Evolutionary conservation across 2,329 filamentous ascomycete genomes (phyloP).

Genomic region (Cercospora janseana): DNA sequence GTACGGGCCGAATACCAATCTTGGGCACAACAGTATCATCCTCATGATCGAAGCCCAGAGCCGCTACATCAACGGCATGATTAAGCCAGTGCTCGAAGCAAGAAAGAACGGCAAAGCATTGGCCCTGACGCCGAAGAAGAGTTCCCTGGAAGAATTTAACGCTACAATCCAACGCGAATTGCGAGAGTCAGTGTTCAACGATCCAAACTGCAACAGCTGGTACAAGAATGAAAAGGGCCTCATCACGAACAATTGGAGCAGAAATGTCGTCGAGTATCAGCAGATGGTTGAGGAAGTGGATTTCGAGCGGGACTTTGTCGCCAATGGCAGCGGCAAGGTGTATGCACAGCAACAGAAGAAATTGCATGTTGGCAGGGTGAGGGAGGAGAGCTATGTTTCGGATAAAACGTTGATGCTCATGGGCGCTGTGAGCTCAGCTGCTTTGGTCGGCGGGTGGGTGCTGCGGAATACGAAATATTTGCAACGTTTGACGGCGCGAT

Average conservation of each 20-base stretch:
- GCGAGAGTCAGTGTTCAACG: constrained; percentile 50
- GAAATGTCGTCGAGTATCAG: constrained; percentile 58
- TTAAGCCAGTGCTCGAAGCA: constrained; percentile 51
- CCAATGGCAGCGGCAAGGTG: constrained; percentile 35
- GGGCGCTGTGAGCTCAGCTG: constrained; percentile 40
- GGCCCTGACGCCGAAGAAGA: constrained; percentile 46
- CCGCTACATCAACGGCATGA: constrained; percentile 53
- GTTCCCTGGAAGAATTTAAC: constrained; percentile 47
- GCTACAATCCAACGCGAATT: constrained; percentile 47
- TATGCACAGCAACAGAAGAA: constrained; percentile 38
- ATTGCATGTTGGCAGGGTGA: constrained; percentile 44
- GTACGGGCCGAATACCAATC: constrained; percentile 58
- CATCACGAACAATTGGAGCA: constrained; percentile 58
- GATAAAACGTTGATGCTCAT: constrained; percentile 40
- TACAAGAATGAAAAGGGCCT: constrained; percentile 55
- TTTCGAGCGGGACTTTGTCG: constrained; percentile 46
- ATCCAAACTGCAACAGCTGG: constrained; percentile 56
- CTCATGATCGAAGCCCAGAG: constrained; percentile 62
- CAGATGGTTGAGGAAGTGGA: constrained; percentile 44
- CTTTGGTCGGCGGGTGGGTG: constrained; percentile 39
- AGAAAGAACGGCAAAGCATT: constrained; percentile 43
- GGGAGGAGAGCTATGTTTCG: constrained; percentile 47
- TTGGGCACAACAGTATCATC: constrained; percentile 54
- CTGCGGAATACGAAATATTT: constrained; percentile 47
- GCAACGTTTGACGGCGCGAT: constrained; percentile 26